A percentile compares a stretch with the other conserved stretches of the same genome.
Evolutionary conservation across 1,284 basidiomycete genomes (phyloP).

Genomic region (Inonotus obliquus): DNA sequence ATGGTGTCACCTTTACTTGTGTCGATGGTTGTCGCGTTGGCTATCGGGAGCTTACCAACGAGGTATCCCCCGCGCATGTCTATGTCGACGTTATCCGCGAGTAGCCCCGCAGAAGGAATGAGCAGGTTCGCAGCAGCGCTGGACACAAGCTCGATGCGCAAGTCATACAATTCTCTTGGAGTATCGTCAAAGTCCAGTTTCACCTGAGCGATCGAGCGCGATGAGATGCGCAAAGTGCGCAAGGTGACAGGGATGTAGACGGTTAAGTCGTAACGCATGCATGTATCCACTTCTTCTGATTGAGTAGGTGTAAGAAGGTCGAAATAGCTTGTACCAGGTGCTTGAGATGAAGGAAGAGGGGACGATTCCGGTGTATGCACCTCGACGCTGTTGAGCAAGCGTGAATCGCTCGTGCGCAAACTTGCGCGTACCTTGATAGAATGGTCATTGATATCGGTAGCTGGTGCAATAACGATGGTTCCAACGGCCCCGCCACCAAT

Average conservation of each 20-base stretch:
- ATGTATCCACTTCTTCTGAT: slow-evolving; percentile 26
- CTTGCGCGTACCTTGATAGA: slow-evolving; percentile 47
- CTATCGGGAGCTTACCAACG: slow-evolving; percentile 48
- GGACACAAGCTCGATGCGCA: slow-evolving; percentile 41
- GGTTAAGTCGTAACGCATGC: slow-evolving; percentile 52
- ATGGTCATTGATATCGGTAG: slow-evolving; percentile 30
- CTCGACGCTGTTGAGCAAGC: slow-evolving; percentile 34
- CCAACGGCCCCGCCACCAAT: slow-evolving; percentile 45
- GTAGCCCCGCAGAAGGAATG: slow-evolving; percentile 37
- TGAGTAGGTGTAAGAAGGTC: slow-evolving; percentile 33
- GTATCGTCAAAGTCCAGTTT: slow-evolving; percentile 41
- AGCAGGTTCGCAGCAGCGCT: slow-evolving; percentile 39
- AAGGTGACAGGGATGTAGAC: slow-evolving; percentile 45
- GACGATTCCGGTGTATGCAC: slow-evolving; percentile 29
- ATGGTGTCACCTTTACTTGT: slow-evolving; percentile 50
- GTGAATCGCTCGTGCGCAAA: slow-evolving; percentile 38
- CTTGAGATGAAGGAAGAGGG: slow-evolving; percentile 29
- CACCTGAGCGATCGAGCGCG: slow-evolving; percentile 41
- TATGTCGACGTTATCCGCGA: slow-evolving; percentile 35
- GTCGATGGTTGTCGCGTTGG: slow-evolving; percentile 36
- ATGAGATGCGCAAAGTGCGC: slow-evolving; percentile 39
- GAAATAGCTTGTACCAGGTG: slow-evolving; percentile 33
- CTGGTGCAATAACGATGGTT: slow-evolving; percentile 44
- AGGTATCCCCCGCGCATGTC: slow-evolving; percentile 52
- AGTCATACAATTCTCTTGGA: slow-evolving; percentile 32